phyloP scores from a whole-genome alignment of 2,329 filamentous ascomycete genomes.

The Claviceps pusilla region DNA sequence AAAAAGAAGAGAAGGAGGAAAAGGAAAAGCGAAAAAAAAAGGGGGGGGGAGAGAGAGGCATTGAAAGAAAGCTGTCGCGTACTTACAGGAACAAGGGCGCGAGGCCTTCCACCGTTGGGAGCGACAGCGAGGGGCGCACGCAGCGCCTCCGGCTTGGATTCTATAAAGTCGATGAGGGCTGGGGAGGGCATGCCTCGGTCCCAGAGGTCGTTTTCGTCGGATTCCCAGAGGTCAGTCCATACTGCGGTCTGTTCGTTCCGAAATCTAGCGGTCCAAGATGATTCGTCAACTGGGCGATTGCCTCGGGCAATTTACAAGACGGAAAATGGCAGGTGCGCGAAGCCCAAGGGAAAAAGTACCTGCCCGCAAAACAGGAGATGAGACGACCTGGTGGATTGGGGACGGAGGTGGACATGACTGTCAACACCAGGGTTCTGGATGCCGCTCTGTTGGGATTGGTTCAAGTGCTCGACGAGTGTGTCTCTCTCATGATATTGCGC shows the following conservation, averaged over 20 bases:
- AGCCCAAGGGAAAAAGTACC: not conserved
- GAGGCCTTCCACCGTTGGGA: not conserved
- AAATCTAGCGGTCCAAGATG: not conserved
- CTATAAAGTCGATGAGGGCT: not conserved
- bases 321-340: not conserved
- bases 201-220: constrained; percentile 4
- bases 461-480: not conserved
- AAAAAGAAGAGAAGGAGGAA: too few species aligned
- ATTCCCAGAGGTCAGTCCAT: constrained; percentile 3
- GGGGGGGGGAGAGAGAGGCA: too few species aligned
- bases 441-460: too few species aligned
- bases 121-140: not conserved
- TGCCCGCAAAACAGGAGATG: not conserved
- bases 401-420: not conserved
- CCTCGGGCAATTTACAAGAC: not conserved
- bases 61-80: not conserved
- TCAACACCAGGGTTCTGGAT: not conserved
- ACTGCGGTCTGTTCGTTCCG: constrained; percentile 1
- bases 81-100: not conserved
- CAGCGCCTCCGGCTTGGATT: not conserved
- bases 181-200: constrained; percentile 1
- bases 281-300: not conserved
- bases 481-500: not conserved
- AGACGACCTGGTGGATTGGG: not conserved
- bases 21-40: too few species aligned